Base-by-base conservation (phyloP, 2,329 filamentous ascomycete species). In the Colletotrichum endophyticum region DNA sequence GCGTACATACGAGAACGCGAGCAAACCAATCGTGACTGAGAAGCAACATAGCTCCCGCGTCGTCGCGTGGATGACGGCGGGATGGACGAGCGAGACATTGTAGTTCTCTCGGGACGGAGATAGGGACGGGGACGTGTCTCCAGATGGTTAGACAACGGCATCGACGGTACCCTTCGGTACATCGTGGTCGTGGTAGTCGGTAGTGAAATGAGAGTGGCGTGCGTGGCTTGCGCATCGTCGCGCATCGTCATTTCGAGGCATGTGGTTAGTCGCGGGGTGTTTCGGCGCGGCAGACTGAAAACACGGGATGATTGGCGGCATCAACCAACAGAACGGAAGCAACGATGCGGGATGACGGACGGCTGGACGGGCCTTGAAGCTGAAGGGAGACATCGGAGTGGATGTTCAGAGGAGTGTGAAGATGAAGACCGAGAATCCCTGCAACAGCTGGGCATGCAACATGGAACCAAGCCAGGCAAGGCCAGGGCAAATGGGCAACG, bases 181-280 rank as follows among this genome's bases (percentile, higher is more conserved):
- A 22, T 28, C 25, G 22, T 39, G 63, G n/a, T 19, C 39, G 19
- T 30, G 8, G 36, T 11, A 19, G 8, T 76, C n/a, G 63, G 64
- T 34, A 62, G 73, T 30, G 22, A 59, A 49, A 53, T 73, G 70
- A 69, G 7, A 16, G 39, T 76, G 70, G 57, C 73, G 67, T 75
- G 34, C 62, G 73, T 75, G 73, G 73, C 73, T 75, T 75, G 73
- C 72, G n/a, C 66, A 74, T 73, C 64, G 59, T 73, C 64, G 72
- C 72, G 28, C 49, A 75, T 74, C 72, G 53, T 74, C 67, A 74
- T 74, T 66, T 71, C 32, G 22, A 66, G 39, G 30, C 67, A 27
- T 72, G 53, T 72, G 73, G 53, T 75, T 62, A 36, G 68, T 39
- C 62, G 61, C 25, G 57, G 72, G 59, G 67, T 39, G 63, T 64